Conservation (phyloP, 2,329 filamentous ascomycete genomes). For the Aspergillus sp. region DNA sequence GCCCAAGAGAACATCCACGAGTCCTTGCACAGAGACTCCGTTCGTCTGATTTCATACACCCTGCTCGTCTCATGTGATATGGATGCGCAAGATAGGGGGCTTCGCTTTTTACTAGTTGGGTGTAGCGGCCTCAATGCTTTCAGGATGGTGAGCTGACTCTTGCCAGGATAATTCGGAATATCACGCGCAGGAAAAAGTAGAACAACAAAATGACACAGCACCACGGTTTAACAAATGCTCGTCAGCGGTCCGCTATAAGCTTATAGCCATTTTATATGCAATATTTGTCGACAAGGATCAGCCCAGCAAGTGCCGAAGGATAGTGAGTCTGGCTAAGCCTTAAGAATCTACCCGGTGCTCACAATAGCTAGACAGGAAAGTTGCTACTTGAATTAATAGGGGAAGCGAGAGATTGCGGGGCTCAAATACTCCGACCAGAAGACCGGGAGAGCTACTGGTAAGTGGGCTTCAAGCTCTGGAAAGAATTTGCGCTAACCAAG, state of each 20-base stretch:
- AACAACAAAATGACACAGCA: slow-evolving; percentile 1
- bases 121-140: not conserved
- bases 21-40: slow-evolving; percentile 4
- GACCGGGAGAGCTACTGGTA: not conserved
- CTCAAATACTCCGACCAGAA: not conserved
- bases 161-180: slow-evolving; percentile 5
- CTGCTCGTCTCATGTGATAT: slow-evolving; percentile 8
- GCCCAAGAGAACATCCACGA: not conserved
- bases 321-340: slow-evolving; percentile 8
- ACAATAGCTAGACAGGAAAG: slow-evolving; percentile 16
- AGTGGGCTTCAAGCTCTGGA: not conserved
- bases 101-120: slow-evolving; percentile 13
- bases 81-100: slow-evolving; percentile 5
- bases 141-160: not conserved
- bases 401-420: slow-evolving; percentile 6
- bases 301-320: slow-evolving; percentile 5
- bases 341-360: slow-evolving; percentile 3
- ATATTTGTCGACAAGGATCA: slow-evolving; percentile 5
- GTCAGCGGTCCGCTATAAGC: not conserved
- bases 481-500: not conserved
- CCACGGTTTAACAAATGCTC: not conserved
- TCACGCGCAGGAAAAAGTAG: too few relatives aligned
- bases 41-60: slow-evolving; percentile 9
- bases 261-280: not conserved
- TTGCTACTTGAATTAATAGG: slow-evolving; percentile 15